Evolutionary conservation across 2,329 filamentous ascomycete genomes (phyloP), one percentile per base, ranked within the genome.

Genomic region (Venturia effusa): DNA sequence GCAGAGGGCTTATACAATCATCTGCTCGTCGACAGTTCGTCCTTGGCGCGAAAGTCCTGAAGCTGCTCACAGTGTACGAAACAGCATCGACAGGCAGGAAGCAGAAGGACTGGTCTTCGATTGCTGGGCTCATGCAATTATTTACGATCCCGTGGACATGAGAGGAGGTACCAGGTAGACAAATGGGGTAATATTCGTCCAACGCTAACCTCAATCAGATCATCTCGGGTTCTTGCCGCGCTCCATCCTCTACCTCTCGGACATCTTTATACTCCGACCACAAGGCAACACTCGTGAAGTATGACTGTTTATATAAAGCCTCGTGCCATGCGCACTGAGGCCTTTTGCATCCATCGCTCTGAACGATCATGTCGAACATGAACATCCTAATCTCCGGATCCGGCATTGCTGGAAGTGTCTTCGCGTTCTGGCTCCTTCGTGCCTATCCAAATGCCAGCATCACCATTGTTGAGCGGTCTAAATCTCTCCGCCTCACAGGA

Each of bases 401-500:
- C 17, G 63, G 63, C n/a, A 64, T 64, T 15, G 63, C 63, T 37
- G 63, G 57, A 22, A 27, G 34, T 13, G 40, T 34, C 22, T 48
- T 64, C 41, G 63, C 57, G 15, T 64, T 41, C 63, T 64, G 63
- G 57, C 39, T 64, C 24, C 24, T 54, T 19, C 37, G 63, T 30
- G 54, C 63, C 41, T 22, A 51, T 39, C 60, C 60, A 5, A 30
- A 43, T 15, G 41, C 37, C 60, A 64, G 69, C 39, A 70, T 77
- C 45, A 77, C 76, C 1, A 66, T 81, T 34, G 67, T 80, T 41
- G 79, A 81, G 67, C 75, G 78, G 1, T 74, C 67, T 34, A 37
- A 69, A 75, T 1, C 51, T 0, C 69, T 84, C 0, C 78, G 83
- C 1, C 71, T 75, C 1, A 74, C 74, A 0, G 83, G 83, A 0